Evolutionary conservation across 1,284 basidiomycete genomes (phyloP), one percentile per base, ranked within the genome.

Genomic region (Cutaneotrichosporon arboriforme): DNA sequence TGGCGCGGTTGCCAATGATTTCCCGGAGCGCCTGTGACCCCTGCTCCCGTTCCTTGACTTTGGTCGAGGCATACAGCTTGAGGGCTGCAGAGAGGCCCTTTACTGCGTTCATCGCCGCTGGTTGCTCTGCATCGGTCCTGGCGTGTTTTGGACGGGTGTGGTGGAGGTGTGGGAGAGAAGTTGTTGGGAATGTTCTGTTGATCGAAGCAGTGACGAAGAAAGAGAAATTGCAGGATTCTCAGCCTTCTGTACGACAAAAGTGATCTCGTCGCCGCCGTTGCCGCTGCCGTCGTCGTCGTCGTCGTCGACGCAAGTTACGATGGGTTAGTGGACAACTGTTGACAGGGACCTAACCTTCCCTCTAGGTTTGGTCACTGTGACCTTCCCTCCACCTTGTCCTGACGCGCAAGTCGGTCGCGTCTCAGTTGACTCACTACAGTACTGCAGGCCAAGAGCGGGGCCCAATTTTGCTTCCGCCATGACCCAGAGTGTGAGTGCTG

Each of bases 21-120:
- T 79, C 78, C 34, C 82, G 81, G 31, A 92, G 76, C 18, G 77
- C 66, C 4, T 77, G 60, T 21, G 88, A 69, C 15, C 83, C 89
- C 54, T 86, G 81, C 55, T 83, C 80, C 10, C 90, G 81, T 23
- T 87, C 85, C 64, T 83, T 86, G 68, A 86, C 77, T 64, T 85
- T 90, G 54, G 82, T 80, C 63, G 83, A 84, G 51, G 78, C 77
- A 57, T 87, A 78, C 52, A 77, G 77, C 8, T 77, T 69, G 33
- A 86, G 70, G 12, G 84, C 80, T 43, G 72, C 68, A 55, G 78
- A 60, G 15, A 73, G 61, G 46, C 68, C 71, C 26, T 59, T 41
- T 49, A 70, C 63, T 33, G 61, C 18, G 43, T 54, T 52, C 58
- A 60, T 57, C 46, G 36, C 47, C 26, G 26, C 26, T 31, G 26